Evolutionary conservation across 164 flowering plant genomes (phyloP).

Genomic region (Chloranthus sessilifolius): DNA sequence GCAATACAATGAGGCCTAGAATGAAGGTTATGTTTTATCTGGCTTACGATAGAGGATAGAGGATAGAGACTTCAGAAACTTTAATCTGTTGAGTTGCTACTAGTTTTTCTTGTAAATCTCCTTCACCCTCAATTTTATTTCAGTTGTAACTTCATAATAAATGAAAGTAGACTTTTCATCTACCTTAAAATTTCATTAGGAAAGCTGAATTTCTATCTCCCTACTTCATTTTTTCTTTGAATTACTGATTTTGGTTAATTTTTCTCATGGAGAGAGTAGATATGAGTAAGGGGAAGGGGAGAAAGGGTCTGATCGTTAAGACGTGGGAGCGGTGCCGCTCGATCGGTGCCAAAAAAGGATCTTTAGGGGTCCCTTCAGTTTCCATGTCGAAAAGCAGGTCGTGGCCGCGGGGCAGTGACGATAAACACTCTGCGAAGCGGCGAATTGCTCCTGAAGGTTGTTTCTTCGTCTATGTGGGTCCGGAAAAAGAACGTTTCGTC

Average conservation of each 20-base stretch:
- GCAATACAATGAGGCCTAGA: slow-evolving; percentile 54
- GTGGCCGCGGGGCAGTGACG: slow-evolving; percentile 27
- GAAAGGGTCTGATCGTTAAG: slow-evolving; percentile 36
- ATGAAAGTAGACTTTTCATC: not conserved
- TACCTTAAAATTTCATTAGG: not conserved
- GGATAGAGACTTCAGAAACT: no score
- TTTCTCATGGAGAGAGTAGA: slow-evolving; percentile 18
- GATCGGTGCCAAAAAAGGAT: slow-evolving; percentile 14
- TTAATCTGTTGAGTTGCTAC: no score
- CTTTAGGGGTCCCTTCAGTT: slow-evolving; percentile 3
- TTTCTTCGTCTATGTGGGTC: slow-evolving; percentile 56
- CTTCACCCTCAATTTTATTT: not conserved
- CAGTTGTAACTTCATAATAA: not conserved
- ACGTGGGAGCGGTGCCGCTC: slow-evolving; percentile 61
- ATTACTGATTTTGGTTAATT: no score
- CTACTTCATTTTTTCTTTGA: no score
- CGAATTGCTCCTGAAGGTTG: slow-evolving; percentile 45
- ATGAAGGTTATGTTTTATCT: slow-evolving; percentile 35
- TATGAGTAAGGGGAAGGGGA: slow-evolving; percentile 19
- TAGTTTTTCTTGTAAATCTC: no score
- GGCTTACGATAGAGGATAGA: slow-evolving; percentile 67
- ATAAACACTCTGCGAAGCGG: not conserved
- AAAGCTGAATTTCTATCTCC: not conserved
- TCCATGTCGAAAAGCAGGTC: slow-evolving; percentile 38
- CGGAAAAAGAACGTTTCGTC: slow-evolving; percentile 42